phyloP scores from a whole-genome alignment of 2,329 filamentous ascomycete species.

The Phaeosphaeriaceae sp. region DNA sequence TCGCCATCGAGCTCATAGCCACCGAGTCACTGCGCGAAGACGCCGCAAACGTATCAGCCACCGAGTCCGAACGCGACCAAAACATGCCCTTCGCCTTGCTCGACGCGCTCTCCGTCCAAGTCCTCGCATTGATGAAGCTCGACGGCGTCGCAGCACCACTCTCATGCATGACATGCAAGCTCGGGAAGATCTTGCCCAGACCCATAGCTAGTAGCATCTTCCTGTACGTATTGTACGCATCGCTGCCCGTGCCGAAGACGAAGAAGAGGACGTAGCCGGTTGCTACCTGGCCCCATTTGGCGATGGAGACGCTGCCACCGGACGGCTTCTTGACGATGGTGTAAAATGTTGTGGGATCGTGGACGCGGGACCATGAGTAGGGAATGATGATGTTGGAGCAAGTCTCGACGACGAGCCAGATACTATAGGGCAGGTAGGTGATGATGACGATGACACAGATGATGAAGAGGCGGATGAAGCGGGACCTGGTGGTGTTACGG shows the following conservation, averaged over 20 bases:
- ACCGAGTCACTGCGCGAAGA: slow-evolving; percentile 20
- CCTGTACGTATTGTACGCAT: slow-evolving; percentile 56
- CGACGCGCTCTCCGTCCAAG: slow-evolving; percentile 24
- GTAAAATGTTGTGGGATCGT: slow-evolving; percentile 58
- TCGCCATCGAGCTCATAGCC: not conserved
- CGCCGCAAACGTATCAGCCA: slow-evolving; percentile 18
- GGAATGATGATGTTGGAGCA: slow-evolving; percentile 39
- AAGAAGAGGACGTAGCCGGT: slow-evolving; percentile 65
- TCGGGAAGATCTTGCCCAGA: slow-evolving; percentile 40
- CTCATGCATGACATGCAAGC: slow-evolving; percentile 27
- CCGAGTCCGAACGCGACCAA: slow-evolving; percentile 24
- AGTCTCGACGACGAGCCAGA: slow-evolving; percentile 56
- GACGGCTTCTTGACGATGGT: slow-evolving; percentile 58
- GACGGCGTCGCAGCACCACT: slow-evolving; percentile 22
- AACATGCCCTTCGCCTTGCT: slow-evolving; percentile 37
- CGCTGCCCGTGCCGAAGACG: slow-evolving; percentile 71
- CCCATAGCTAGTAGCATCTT: slow-evolving; percentile 32
- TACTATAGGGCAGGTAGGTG: slow-evolving; percentile 59
- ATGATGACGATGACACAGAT: slow-evolving; percentile 62
- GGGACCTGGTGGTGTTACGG: slow-evolving; percentile 63
- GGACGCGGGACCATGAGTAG: slow-evolving; percentile 63
- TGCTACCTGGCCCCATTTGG: slow-evolving; percentile 66
- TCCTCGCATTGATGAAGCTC: slow-evolving; percentile 20
- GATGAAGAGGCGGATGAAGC: slow-evolving; percentile 69
- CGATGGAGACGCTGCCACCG: slow-evolving; percentile 56